These are phyloP conservation scores for Salix exigua DNA, from an alignment of 345 rosid genomes.

Conservation along the genomic window DNA sequence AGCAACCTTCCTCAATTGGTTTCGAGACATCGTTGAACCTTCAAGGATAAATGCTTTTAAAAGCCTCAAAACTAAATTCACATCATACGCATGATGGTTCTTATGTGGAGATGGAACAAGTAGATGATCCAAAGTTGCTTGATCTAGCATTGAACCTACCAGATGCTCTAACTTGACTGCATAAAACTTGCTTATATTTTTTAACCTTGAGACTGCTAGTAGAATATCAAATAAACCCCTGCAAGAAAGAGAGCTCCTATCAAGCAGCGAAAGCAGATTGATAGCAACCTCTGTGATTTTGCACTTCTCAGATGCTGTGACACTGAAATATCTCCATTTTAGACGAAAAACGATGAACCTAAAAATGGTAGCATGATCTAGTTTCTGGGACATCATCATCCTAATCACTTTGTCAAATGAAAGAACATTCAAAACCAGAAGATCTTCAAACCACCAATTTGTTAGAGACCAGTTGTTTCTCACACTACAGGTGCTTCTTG, in stretches of 20 bases:
- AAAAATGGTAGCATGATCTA: conserved; percentile 27
- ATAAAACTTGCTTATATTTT: conserved; percentile 17
- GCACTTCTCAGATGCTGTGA: conserved; percentile 24
- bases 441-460: conserved; percentile 51
- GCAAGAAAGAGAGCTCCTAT: conserved; percentile 34
- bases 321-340: conserved; percentile 24
- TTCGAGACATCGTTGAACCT: background rate
- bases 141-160: conserved; percentile 46
- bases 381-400: conserved; percentile 25
- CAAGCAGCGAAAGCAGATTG: conserved; percentile 32
- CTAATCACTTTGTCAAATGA: conserved; percentile 29
- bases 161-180: conserved; percentile 34
- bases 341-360: conserved; percentile 42
- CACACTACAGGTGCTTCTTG: conserved; percentile 29
- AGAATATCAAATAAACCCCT: conserved; percentile 38
- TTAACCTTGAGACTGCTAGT: conserved; percentile 25
- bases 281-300: conserved; percentile 25
- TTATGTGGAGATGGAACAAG: conserved; percentile 30
- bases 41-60: conserved; percentile 27
- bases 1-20: conserved; percentile 34
- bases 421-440: conserved; percentile 32
- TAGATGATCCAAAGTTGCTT: conserved; percentile 43
- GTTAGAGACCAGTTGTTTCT: conserved; percentile 16
- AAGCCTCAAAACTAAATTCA: conserved; percentile 45
- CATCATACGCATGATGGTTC: conserved; percentile 37